These are phyloP conservation scores for Taphrina flavorubra DNA, from an alignment of 1,139 yeast species.

Conservation along the genomic window DNA sequence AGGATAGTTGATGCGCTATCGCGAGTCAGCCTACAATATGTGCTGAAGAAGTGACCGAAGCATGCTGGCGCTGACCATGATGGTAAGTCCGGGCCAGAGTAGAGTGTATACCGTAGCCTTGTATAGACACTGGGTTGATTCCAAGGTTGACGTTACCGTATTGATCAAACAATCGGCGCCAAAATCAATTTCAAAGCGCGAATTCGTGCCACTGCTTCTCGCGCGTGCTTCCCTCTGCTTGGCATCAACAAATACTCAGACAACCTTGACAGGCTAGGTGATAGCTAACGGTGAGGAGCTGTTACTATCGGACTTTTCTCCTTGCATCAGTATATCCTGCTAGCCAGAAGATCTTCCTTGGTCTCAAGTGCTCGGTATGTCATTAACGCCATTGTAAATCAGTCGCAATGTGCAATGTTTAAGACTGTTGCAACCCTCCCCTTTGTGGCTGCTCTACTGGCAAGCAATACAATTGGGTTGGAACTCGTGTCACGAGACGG, in stretches of 20 bases:
- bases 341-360: too few relatives aligned
- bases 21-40: background rate
- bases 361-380: too few relatives aligned
- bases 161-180: background rate
- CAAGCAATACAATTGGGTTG: constrained; percentile 14
- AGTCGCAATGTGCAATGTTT: constrained; percentile 2
- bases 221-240: background rate
- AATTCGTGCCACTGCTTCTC: background rate
- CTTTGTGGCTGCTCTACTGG: constrained; percentile 11
- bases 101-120: too few relatives aligned
- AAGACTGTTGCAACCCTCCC: constrained; percentile 17
- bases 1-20: background rate
- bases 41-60: background rate
- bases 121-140: too few relatives aligned
- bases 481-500: constrained; percentile 10
- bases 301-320: too few relatives aligned
- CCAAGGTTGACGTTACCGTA: too few relatives aligned
- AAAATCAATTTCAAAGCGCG: background rate
- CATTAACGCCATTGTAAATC: too few relatives aligned
- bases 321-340: too few relatives aligned
- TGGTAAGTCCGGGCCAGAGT: too few relatives aligned
- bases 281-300: too few relatives aligned
- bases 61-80: background rate
- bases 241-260: background rate
- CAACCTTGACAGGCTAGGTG: background rate